phyloP scores from a whole-genome alignment of 1,284 basidiomycete species.

The Cutaneotrichosporon sp. region DNA sequence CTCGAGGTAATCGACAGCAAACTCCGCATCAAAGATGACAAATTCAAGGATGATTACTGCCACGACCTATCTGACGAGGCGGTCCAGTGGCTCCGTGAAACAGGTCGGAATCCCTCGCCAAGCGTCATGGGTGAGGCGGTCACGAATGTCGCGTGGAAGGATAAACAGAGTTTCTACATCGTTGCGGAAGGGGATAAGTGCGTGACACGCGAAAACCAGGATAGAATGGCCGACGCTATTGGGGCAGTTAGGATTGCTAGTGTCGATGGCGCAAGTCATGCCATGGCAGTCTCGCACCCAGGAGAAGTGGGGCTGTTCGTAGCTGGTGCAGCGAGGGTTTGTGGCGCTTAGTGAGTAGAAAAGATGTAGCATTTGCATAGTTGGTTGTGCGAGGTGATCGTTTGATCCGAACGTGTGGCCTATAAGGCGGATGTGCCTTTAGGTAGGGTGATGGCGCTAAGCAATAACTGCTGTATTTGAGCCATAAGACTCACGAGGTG shows the following conservation, averaged over 20 bases:
- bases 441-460: no score
- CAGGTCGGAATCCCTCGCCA: not conserved
- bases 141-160: not conserved
- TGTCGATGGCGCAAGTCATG: not conserved
- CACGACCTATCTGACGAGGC: not conserved
- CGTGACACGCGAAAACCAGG: not conserved
- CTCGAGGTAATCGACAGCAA: constrained; percentile 1
- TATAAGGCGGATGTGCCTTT: no score
- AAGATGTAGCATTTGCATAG: no score
- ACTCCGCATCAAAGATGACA: constrained; percentile 1
- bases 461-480: no score
- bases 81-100: not conserved
- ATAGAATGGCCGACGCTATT: not conserved
- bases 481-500: no score
- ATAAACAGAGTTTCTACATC: not conserved
- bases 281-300: not conserved
- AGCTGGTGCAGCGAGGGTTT: not conserved
- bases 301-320: constrained; percentile 3
- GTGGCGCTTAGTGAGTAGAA: not conserved
- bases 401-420: no score
- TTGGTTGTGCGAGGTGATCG: no score
- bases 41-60: not conserved
- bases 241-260: not conserved
- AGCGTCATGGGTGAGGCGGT: not conserved
- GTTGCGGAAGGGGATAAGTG: not conserved